A percentile compares a stretch with the other conserved stretches of the same genome.
Evolutionary conservation across 495 filamentous ascomycete genomes (phyloP).

Genomic region (Tirmania nivea): DNA sequence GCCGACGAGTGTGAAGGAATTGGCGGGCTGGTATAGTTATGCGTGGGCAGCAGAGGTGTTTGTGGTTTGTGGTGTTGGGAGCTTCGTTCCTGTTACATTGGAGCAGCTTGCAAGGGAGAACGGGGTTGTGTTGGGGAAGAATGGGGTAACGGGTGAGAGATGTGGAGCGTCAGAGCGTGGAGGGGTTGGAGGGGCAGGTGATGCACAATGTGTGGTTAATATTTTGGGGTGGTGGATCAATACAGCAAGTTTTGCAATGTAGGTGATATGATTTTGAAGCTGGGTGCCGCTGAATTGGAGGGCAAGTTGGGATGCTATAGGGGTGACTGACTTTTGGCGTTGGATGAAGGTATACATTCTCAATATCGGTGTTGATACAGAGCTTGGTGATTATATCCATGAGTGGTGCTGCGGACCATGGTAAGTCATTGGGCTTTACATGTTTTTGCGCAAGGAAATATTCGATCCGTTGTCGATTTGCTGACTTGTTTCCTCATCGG

Average conservation of each 20-base stretch:
- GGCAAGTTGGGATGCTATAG: no score
- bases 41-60: slow-evolving; percentile 96
- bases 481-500: no score
- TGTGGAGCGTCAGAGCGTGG: slow-evolving; percentile 5
- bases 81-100: slow-evolving; percentile 89
- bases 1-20: slow-evolving; percentile 65
- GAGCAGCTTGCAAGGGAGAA: slow-evolving; percentile 83
- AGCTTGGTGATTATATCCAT: slow-evolving; percentile 82
- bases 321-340: no score
- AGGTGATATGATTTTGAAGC: neutral
- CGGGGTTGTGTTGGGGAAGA: slow-evolving; percentile 61
- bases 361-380: slow-evolving; percentile 71
- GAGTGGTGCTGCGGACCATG: slow-evolving; percentile 88
- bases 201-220: slow-evolving; percentile 62
- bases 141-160: slow-evolving; percentile 16
- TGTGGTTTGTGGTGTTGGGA: slow-evolving; percentile 79
- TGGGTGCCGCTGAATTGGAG: neutral
- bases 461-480: no score
- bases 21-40: slow-evolving; percentile 89
- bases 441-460: no score
- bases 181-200: slow-evolving; percentile 19
- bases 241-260: slow-evolving; percentile 89
- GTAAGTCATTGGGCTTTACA: slow-evolving; percentile 24
- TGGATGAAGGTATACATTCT: slow-evolving; percentile 53
- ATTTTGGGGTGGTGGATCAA: slow-evolving; percentile 73